These are phyloP conservation scores for Sclerotinia spermophila DNA, from an alignment of 2,329 filamentous ascomycete species.

Conservation along the genomic window DNA sequence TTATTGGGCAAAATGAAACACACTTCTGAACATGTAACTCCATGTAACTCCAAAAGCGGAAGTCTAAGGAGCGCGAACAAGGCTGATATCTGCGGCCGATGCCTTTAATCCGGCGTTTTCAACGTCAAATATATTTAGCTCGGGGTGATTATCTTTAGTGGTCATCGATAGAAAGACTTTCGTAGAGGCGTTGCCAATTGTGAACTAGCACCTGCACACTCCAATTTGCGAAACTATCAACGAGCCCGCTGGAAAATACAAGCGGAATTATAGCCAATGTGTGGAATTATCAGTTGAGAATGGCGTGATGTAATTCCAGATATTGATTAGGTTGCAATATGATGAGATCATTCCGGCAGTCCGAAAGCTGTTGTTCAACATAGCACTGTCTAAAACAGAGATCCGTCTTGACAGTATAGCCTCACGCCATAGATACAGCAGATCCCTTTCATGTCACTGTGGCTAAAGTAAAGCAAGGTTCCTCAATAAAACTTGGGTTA, in stretches of 20 bases:
- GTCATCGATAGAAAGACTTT: background rate
- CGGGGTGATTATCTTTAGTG: background rate
- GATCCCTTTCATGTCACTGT: background rate
- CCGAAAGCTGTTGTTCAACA: background rate
- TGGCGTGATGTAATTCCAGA: background rate
- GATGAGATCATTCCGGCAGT: background rate
- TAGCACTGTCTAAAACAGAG: background rate
- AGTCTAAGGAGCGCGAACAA: background rate
- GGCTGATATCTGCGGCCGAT: background rate
- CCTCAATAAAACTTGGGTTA: background rate
- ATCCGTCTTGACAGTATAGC: background rate
- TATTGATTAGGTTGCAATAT: background rate
- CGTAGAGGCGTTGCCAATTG: background rate
- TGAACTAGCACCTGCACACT: background rate
- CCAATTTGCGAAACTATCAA: background rate
- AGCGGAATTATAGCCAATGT: background rate
- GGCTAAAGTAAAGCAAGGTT: background rate
- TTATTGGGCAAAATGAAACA: too few relatives aligned
- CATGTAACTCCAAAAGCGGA: background rate
- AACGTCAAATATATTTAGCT: background rate
- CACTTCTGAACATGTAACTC: background rate
- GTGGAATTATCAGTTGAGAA: background rate
- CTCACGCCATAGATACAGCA: background rate
- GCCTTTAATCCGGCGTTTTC: background rate
- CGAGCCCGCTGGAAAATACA: background rate